Base-by-base conservation (phyloP, 1,139 yeast species). In the Protomyces macrosporus region DNA sequence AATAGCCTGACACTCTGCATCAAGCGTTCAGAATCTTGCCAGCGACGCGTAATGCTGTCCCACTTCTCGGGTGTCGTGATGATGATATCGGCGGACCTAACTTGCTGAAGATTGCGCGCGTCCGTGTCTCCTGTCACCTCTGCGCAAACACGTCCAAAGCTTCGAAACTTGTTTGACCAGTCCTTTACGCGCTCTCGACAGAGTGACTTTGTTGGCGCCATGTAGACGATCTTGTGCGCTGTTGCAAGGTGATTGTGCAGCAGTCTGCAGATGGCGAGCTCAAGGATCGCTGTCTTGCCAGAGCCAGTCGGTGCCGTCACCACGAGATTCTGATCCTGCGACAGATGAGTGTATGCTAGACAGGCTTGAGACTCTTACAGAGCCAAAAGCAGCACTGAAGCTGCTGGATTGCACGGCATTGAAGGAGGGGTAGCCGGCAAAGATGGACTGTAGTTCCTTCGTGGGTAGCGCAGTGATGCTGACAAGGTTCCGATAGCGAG, bases 61-160 rank as follows among this genome's bases (percentile, higher is more conserved):
- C 84, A 82, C 71, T 82, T 82, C 70, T 83, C 86, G 1, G 86
- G 85, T 0, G 85, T 83, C 0, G 84, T 78, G 7, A 83, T 76
- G 7, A 83, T 79, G 3, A 83, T 75, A 57, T 79, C 78, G 3
- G 82, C 76, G 35, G 71, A 75, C 66, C 76, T 76, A 0, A 80
- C 80, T 32, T 72, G 74, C 4, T 78, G 81, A 2, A 79, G 70
- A 61, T 81, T 83, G 9, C 71, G 64, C 9, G 71, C 71, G 2
- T 77, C 70, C 0, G 84, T 79, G 67, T 82, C 85, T 60, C 84
- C 62, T 6, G 85, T 82, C 51, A 83, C 70, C 45, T 80, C 71
- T 0, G 82, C 84, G 6, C 82, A 81, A 3, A 75, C 70, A 10
- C 80, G 66, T 10, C 76, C 75, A 6, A 77, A 67, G 0, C 68